Evolutionary conservation across 768 basidiomycete genomes (phyloP), one percentile per base, ranked within the genome.

Genomic region (Hericium coralloides): DNA sequence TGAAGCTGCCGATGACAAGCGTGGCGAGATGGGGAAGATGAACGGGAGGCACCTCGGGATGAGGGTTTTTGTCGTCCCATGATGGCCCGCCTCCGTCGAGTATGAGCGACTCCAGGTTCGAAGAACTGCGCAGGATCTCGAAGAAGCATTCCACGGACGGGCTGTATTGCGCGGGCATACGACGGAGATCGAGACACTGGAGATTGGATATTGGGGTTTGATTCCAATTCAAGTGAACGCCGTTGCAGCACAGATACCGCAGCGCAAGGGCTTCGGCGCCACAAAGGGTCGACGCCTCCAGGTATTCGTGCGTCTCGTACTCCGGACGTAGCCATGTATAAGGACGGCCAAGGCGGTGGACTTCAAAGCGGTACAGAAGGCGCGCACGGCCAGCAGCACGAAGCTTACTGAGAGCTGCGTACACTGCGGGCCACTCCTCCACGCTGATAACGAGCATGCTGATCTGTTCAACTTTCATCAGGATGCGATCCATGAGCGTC

Each of bases 71-170:
- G 51, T 65, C 57, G 61, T 65, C 73, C 55, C 65, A 59, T 43
- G 67, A 60, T 20, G 86, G 84, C 5, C 85, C 84, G 25, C 83
- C 84, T 52, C 80, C 80, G 63, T 87, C 82, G 38, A 89, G 63
- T 17, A 79, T 73, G 45, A 90, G 73, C 55, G 81, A 83, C 53
- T 67, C 66, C 23, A 90, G 66, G 7, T 68, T 84, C 49, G 59
- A 59, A 23, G 56, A 55, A 26, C 64, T 69, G 10, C 55, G 55
- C 12, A 87, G 75, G 22, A 89, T 73, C 26, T 75, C 68, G 38
- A 79, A 77, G 67, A 87, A 86, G 22, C 74, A 74, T 9, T 58
- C 39, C 15, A 82, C 67, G 38, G 71, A 71, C 4, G 85, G 86
- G 25, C 74, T 76, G 15, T 76, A 69, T 4, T 80, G 69, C 18